Evolutionary conservation across 768 basidiomycete genomes (phyloP).

Genomic region (Trametes coccinea): DNA sequence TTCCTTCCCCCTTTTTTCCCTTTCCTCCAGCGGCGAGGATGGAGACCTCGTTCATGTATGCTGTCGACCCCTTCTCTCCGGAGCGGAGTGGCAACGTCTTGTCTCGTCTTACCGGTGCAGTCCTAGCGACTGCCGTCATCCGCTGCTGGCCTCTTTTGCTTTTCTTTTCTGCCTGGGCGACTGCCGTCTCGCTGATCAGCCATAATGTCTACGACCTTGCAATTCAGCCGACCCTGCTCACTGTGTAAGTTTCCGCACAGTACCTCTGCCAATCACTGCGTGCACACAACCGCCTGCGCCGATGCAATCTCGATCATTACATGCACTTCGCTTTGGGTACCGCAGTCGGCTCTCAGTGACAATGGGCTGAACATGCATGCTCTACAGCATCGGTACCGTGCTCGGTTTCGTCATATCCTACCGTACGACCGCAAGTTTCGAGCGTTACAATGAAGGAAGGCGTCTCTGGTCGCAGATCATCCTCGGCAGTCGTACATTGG

Average conservation of each 20-base stretch:
- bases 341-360: too few relatives aligned
- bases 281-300: background rate
- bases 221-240: conserved; percentile 58
- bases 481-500: conserved; percentile 52
- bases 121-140: conserved; percentile 45
- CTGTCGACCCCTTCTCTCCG: conserved; percentile 26
- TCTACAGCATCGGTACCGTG: conserved; percentile 55
- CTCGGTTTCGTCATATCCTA: conserved; percentile 76
- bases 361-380: conserved; percentile 27
- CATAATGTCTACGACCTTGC: conserved; percentile 43
- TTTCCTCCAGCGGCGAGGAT: conserved; percentile 5
- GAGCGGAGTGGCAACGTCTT: conserved; percentile 1
- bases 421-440: conserved; percentile 70
- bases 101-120: conserved; percentile 28
- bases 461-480: conserved; percentile 71
- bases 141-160: conserved; percentile 69
- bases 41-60: conserved; percentile 24
- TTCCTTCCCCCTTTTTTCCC: background rate
- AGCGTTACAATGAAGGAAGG: conserved; percentile 76
- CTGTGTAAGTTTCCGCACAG: conserved; percentile 49
- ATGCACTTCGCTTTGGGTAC: too few relatives aligned
- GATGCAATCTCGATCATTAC: background rate
- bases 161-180: conserved; percentile 65
- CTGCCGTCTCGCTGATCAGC: conserved; percentile 55
- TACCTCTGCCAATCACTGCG: background rate